Evolutionary conservation across 257 asterid species (phyloP), one percentile per base, ranked within the genome.

Genomic region (Datura wrightii): DNA sequence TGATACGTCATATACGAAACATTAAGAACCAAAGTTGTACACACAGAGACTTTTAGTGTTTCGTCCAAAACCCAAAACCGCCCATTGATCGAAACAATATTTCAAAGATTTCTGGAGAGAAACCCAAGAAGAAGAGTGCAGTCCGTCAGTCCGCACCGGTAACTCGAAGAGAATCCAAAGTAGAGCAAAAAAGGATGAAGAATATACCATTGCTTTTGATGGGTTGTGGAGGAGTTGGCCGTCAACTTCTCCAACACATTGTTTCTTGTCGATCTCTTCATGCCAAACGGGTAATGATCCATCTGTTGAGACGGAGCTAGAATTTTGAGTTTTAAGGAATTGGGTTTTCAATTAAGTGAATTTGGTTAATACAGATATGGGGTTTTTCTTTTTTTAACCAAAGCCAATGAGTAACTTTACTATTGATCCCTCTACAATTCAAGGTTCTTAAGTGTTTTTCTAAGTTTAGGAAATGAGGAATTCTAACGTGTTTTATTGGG

Each of bases 201-300:
- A 88, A 67, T 79, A 90, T 96, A 78, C 86, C 98, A 6, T 34
- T 96, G 87, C 81, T 96, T 84, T 70, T 96, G 86, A 89, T 96
- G 94, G 98, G 98, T 44, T 94, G 97, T 88, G 99, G 98, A 82
- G 97, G 98, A 83, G 98, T 94, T 54, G 99, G 98, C 84, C 95
- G 98, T 65, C 98, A 93, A 53, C 97, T 96, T 83, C 92, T 96
- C 88, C 92, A 88, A 83, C 98, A 96, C 87, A 92, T 96, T 90
- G 86, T 93, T 83, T 90, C 94, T 81, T 92, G 95, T 88, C 94
- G 98, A 65, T 74, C 87, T 42, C 94, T 96, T 89, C 99, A 93
- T 24, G 80, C 89, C 88, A 90, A 89, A 37, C 93, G 89, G 94
- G 98, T 96, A 62, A 65, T 3, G 58, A 41, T 24, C 31, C 31